phyloP scores from a whole-genome alignment of 1,284 basidiomycete species.

The Marasmius sp. region DNA sequence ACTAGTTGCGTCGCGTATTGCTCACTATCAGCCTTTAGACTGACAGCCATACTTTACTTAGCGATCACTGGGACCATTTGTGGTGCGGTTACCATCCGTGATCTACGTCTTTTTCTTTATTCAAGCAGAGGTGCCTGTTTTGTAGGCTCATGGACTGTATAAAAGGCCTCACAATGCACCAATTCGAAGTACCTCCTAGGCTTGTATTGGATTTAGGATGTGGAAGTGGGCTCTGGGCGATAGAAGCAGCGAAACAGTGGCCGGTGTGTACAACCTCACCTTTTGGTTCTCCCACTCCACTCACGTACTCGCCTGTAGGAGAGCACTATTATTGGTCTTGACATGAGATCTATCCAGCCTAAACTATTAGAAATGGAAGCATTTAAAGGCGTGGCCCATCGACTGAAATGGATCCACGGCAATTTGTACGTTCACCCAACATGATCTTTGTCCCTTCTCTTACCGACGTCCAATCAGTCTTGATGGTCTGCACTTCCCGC shows the following conservation, averaged over 20 bases:
- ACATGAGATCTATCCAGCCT: constrained; percentile 58
- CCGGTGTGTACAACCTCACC: constrained; percentile 39
- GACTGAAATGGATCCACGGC: constrained; percentile 65
- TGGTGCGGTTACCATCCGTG: background rate
- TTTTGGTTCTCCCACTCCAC: constrained; percentile 8
- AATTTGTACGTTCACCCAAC: constrained; percentile 50
- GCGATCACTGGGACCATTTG: constrained; percentile 1
- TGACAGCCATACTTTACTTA: constrained; percentile 5
- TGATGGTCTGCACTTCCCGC: constrained; percentile 58
- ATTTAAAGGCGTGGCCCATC: constrained; percentile 39
- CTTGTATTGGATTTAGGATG: constrained; percentile 75
- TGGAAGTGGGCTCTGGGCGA: constrained; percentile 75
- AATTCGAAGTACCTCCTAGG: constrained; percentile 49
- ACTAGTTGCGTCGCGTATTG: constrained; percentile 46
- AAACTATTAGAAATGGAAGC: constrained; percentile 37
- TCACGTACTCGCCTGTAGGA: constrained; percentile 35
- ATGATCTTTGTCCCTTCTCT: background rate
- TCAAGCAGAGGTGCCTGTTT: background rate
- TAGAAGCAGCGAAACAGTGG: constrained; percentile 67
- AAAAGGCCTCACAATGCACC: constrained; percentile 51
- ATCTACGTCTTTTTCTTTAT: background rate
- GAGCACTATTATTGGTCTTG: constrained; percentile 59
- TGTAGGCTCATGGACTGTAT: constrained; percentile 51
- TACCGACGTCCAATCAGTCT: constrained; percentile 39
- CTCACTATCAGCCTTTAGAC: background rate